Evolutionary conservation across 202 grass and related monocot genomes (phyloP), one percentile per base, ranked within the genome.

Genomic region (Hordeum pubiflorum): DNA sequence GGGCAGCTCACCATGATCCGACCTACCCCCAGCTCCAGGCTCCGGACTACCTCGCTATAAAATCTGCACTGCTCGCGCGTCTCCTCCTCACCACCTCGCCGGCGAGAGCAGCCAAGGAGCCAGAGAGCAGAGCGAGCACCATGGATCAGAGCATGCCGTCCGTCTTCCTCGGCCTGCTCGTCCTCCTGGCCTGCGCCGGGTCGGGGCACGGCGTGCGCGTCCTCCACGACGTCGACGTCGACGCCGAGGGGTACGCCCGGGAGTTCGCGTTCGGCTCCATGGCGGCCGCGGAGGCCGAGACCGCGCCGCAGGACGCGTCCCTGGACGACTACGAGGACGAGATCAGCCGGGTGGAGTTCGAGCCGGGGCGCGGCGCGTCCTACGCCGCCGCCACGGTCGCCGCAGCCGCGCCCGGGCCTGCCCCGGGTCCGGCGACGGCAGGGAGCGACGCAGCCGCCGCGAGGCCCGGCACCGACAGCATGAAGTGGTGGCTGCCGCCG

Each of bases 401-500:
- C 13, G 4, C 63, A 0, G 32, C 69, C 2, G 39, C 60, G 15
- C 38, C 32, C 20, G 72, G 63, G 7, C 77, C 63, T 6, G 58
- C 72, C 3, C 48, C 73, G 1, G 78, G 38, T 0, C 65, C 87
- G 0, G 38, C 48, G 38, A 74, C 2, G 65, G 33, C 18, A 1
- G 20, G 56, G 33, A 63, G 52, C 15, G 72, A 36, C 3, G 58
- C 12, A 10, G 39, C 37, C 12, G 40, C 55, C 1, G 63, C 8
- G 32, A 65, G 70, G 56, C 62, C 34, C 21, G 57, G 29, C 65
- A 85, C 15, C 27, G 37, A 22, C 36, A 89, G 83, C 79, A 89
- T 86, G 87, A 89, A 83, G 79, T 86, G 87, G 87, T 89, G 87
- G 87, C 75, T 89, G 83, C 87, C 87, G 3, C 83, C 83, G 23